Evolutionary conservation across 2,329 filamentous ascomycete species (phyloP).

Genomic region (Penicillium sp.): DNA sequence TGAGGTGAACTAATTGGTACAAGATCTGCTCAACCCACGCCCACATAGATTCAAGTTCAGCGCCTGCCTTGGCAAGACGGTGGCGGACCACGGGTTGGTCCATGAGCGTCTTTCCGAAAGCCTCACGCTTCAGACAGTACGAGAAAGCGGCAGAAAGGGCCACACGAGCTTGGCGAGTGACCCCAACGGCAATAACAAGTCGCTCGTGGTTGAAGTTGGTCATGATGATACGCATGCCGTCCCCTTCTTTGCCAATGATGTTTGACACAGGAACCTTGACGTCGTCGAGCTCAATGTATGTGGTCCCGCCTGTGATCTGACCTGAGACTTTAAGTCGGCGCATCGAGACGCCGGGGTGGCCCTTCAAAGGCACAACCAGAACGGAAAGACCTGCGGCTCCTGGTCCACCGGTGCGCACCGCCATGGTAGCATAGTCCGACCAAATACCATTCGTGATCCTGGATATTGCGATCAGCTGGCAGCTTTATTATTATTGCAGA

Average conservation of each 20-base stretch:
- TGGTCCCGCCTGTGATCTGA: constrained; percentile 58
- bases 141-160: constrained; percentile 53
- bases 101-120: constrained; percentile 60
- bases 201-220: constrained; percentile 75
- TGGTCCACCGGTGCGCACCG: constrained; percentile 61
- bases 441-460: constrained; percentile 65
- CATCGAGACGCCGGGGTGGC: constrained; percentile 58
- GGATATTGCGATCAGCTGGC: not conserved
- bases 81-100: constrained; percentile 67
- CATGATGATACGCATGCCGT: constrained; percentile 67
- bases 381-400: constrained; percentile 57
- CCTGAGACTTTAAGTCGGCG: constrained; percentile 59
- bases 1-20: constrained; percentile 57
- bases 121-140: constrained; percentile 58
- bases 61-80: constrained; percentile 61
- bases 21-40: constrained; percentile 65
- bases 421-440: constrained; percentile 61
- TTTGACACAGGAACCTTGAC: constrained; percentile 63
- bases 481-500: not conserved
- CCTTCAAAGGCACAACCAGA: constrained; percentile 61
- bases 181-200: constrained; percentile 56
- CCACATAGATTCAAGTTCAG: constrained; percentile 59
- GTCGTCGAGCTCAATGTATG: constrained; percentile 67
- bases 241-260: constrained; percentile 59
- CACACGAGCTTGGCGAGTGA: constrained; percentile 55